These are phyloP conservation scores for Beta corolliflora DNA, from an alignment of 179 eudicot genomes.

Conservation along the genomic window DNA sequence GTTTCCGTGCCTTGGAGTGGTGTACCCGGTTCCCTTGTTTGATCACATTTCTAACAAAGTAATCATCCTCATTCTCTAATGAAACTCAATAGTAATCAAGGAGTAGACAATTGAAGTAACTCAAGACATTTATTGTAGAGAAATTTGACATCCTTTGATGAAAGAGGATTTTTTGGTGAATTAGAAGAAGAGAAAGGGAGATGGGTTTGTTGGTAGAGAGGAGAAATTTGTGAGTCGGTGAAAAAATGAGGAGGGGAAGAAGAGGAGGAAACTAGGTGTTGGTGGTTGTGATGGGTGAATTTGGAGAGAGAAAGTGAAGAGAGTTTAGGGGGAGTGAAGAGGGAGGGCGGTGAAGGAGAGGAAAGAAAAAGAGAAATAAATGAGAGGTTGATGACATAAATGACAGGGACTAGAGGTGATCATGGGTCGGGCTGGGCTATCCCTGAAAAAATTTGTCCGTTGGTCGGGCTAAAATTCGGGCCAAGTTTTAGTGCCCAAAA, in stretches of 20 bases:
- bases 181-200: neutral
- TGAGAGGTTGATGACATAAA: slow-evolving; percentile 51
- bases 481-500: too few species aligned
- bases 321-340: slow-evolving; percentile 21
- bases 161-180: neutral
- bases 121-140: slow-evolving; percentile 35
- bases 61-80: slow-evolving; percentile 33
- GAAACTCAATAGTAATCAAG: slow-evolving; percentile 47
- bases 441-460: too few species aligned
- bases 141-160: slow-evolving; percentile 10
- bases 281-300: slow-evolving; percentile 22
- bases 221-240: slow-evolving; percentile 26
- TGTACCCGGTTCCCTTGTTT: too few species aligned
- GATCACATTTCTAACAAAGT: too few species aligned
- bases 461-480: too few species aligned
- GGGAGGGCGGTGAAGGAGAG: slow-evolving; percentile 8
- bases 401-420: slow-evolving; percentile 44
- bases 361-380: neutral
- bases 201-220: slow-evolving; percentile 26
- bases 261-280: slow-evolving; percentile 20
- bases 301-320: slow-evolving; percentile 24
- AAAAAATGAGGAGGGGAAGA: slow-evolving; percentile 39
- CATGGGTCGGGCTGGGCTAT: too few species aligned
- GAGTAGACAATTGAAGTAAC: slow-evolving; percentile 54
- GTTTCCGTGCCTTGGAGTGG: too few species aligned